Evolutionary conservation across 208 protist genomes (phyloP).

Genomic region (Acanthamoeba royreba): DNA sequence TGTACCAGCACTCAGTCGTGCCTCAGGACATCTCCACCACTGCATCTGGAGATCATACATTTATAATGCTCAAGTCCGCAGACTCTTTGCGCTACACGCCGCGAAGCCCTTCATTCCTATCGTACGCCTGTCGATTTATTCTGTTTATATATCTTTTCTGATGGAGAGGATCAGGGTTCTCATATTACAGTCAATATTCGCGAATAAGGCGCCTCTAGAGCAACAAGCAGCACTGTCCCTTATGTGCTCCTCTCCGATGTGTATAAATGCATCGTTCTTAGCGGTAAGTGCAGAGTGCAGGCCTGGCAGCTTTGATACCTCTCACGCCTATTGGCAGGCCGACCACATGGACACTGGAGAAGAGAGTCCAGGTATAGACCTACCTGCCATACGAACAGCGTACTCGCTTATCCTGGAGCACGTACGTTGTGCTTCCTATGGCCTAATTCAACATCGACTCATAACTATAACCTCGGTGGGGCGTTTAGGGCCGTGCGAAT

Average conservation of each 20-base stretch:
- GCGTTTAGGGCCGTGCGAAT: not conserved
- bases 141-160: not conserved
- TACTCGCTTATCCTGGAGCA: not conserved
- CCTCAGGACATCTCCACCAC: not conserved
- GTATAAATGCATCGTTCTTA: not conserved
- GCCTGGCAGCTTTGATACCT: no score
- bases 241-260: not conserved
- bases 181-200: not conserved
- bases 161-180: not conserved
- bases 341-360: constrained; percentile 21
- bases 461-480: not conserved
- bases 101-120: not conserved
- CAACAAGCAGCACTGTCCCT: not conserved
- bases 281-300: not conserved
- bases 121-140: not conserved
- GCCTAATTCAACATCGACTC: not conserved
- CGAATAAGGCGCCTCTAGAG: not conserved
- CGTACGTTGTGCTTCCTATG: not conserved
- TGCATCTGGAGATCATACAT: not conserved
- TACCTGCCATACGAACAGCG: not conserved
- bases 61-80: not conserved
- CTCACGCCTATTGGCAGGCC: not conserved
- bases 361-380: not conserved
- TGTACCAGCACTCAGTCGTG: not conserved
- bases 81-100: not conserved